A percentile compares a stretch with the other conserved stretches of the same genome.
Conservation (phyloP, 345 rosid species). For the Aethionema arabicum region DNA sequence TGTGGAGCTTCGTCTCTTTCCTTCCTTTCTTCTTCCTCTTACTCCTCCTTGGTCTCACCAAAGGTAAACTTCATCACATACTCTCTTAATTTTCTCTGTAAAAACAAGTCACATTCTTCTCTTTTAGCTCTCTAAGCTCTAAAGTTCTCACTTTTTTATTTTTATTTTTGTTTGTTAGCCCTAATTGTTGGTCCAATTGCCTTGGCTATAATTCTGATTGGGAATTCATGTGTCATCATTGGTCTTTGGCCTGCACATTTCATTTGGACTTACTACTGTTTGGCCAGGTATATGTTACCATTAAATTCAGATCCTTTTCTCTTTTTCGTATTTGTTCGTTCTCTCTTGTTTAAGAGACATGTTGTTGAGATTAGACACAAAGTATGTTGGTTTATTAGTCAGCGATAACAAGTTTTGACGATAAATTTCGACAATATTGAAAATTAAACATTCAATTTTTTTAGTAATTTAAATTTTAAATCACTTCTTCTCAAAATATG, state of each 20-base stretch:
- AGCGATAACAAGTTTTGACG: no score
- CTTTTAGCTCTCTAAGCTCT: background rate
- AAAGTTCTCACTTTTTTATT: conserved; percentile 1
- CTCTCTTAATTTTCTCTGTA: conserved; percentile 13
- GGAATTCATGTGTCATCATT: conserved; percentile 58
- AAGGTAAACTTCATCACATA: conserved; percentile 12
- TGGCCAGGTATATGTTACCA: conserved; percentile 52
- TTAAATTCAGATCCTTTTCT: background rate
- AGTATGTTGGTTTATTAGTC: no score
- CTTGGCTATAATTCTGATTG: conserved; percentile 46
- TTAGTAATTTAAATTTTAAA: no score
- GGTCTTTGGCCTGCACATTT: conserved; percentile 89
- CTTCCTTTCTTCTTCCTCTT: conserved; percentile 71
- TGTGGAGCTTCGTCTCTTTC: conserved; percentile 70
- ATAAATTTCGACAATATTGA: no score
- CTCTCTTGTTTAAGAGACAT: no score
- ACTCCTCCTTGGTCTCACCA: conserved; percentile 51
- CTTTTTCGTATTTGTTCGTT: no score
- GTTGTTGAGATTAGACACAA: no score
- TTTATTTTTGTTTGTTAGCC: conserved; percentile 46
- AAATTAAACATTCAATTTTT: no score
- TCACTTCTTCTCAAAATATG: no score
- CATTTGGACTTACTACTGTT: conserved; percentile 71
- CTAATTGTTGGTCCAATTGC: conserved; percentile 54
- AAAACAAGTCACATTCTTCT: background rate